Evolutionary conservation across 306 rosid species (phyloP).

Genomic region (Hylodesmum podocarpum): DNA sequence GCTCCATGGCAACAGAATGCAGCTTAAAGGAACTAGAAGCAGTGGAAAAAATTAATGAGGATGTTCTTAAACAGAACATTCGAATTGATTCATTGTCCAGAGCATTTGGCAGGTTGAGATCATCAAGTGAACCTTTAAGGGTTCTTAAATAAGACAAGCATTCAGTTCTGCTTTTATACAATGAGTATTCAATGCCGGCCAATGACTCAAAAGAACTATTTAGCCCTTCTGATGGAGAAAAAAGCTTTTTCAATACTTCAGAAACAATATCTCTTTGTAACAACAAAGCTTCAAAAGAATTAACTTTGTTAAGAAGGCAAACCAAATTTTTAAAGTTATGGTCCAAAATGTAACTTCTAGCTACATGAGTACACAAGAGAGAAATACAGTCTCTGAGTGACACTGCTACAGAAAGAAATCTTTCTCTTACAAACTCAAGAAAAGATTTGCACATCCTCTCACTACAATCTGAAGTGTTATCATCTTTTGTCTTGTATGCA

Average conservation of each 20-base stretch:
- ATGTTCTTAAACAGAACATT: slow-evolving; percentile 56
- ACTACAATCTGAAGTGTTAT: slow-evolving; percentile 18
- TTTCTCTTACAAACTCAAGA: slow-evolving; percentile 52
- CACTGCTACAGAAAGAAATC: slow-evolving; percentile 36
- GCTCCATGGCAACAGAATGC: slow-evolving; percentile 42
- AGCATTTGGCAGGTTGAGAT: slow-evolving; percentile 47
- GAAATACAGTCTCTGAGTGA: slow-evolving; percentile 43
- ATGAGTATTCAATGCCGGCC: neutral
- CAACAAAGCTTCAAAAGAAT: slow-evolving; percentile 43
- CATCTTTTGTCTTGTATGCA: neutral
- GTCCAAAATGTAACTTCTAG: slow-evolving; percentile 45
- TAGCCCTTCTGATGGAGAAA: slow-evolving; percentile 25
- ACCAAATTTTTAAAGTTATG: slow-evolving; percentile 36
- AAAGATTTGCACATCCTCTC: slow-evolving; percentile 39
- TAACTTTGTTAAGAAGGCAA: slow-evolving; percentile 28
- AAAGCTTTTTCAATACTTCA: slow-evolving; percentile 44
- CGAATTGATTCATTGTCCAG: slow-evolving; percentile 4
- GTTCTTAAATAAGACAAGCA: slow-evolving; percentile 47
- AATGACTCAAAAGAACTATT: slow-evolving; percentile 17
- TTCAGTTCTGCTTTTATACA: slow-evolving; percentile 37
- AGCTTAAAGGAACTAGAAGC: slow-evolving; percentile 66
- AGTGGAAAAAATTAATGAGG: slow-evolving; percentile 68
- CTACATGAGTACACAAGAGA: slow-evolving; percentile 52
- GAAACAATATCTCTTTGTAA: slow-evolving; percentile 35
- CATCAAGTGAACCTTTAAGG: slow-evolving; percentile 43